Percentiles rank a stretch among this genome's conserved stretches.
Evolutionary conservation across 2,329 filamentous ascomycete genomes (phyloP).

Genomic region (Cucurbitaria berberidis): DNA sequence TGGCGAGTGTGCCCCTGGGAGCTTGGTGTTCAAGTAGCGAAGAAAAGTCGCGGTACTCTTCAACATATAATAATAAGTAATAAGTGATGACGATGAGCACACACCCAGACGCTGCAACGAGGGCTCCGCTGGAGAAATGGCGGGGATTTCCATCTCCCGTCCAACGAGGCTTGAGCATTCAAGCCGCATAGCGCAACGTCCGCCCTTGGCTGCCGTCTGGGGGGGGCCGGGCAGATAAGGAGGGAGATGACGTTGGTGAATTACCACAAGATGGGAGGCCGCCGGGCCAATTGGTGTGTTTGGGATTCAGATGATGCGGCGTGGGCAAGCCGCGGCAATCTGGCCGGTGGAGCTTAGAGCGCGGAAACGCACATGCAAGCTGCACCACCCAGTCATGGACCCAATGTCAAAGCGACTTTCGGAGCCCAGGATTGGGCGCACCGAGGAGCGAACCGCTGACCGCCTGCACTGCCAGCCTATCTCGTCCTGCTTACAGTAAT

Average conservation of each 20-base stretch:
- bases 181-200: slow-evolving; percentile 20
- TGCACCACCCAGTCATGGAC: slow-evolving; percentile 25
- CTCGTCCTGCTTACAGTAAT: slow-evolving; percentile 30
- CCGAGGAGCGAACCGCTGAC: slow-evolving; percentile 29
- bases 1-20: slow-evolving; percentile 10
- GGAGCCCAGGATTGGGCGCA: slow-evolving; percentile 32
- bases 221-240: slow-evolving; percentile 45
- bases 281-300: slow-evolving; percentile 36
- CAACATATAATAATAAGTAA: slow-evolving; percentile 6
- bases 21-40: neutral
- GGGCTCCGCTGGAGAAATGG: slow-evolving; percentile 32
- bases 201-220: slow-evolving; percentile 26
- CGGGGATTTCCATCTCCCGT: slow-evolving; percentile 34
- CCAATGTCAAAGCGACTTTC: slow-evolving; percentile 39
- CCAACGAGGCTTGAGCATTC: slow-evolving; percentile 26
- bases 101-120: slow-evolving; percentile 10
- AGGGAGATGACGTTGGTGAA: slow-evolving; percentile 40
- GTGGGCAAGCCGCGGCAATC: slow-evolving; percentile 43
- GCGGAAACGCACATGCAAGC: slow-evolving; percentile 39
- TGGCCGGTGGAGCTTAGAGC: slow-evolving; percentile 34
- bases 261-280: slow-evolving; percentile 37
- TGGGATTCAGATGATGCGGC: slow-evolving; percentile 32
- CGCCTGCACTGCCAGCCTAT: slow-evolving; percentile 30
- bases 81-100: slow-evolving; percentile 33
- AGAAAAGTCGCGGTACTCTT: neutral